Conservation (phyloP, 2,329 filamentous ascomycete genomes). For the Colletotrichum incanum region DNA sequence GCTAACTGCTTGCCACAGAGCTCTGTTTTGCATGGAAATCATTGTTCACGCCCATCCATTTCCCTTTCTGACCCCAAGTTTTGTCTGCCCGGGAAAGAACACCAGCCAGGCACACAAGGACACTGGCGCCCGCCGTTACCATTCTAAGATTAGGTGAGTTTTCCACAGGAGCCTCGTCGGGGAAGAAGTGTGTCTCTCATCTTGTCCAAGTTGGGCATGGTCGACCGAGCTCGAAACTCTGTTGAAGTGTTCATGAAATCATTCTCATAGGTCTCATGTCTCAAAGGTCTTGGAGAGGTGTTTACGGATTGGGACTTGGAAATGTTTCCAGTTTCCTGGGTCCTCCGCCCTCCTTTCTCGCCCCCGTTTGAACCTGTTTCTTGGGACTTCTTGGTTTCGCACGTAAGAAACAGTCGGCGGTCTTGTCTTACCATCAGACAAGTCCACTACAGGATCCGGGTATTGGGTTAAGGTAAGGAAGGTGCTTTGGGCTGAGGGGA, state of each 20-base stretch:
- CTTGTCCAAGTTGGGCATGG: slow-evolving; percentile 14
- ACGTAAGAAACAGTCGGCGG: slow-evolving; percentile 23
- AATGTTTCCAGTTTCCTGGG: slow-evolving; percentile 8
- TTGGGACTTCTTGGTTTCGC: slow-evolving; percentile 14
- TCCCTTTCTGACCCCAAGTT: slow-evolving; percentile 12
- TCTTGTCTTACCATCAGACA: slow-evolving; percentile 9
- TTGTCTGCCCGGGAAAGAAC: slow-evolving; percentile 18
- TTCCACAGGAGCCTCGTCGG: neutral
- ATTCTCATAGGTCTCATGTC: neutral
- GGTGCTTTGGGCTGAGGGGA: neutral
- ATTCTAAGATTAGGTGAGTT: too few species aligned
- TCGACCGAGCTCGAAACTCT: slow-evolving; percentile 6
- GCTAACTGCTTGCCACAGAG: neutral
- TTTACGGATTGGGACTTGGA: neutral
- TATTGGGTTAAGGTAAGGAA: slow-evolving; percentile 2
- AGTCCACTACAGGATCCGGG: neutral
- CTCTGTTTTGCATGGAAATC: slow-evolving; percentile 1
- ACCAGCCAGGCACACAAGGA: neutral
- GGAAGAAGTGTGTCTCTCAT: slow-evolving; percentile 27
- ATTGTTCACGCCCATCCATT: slow-evolving; percentile 12
- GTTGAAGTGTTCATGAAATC: slow-evolving; percentile 1
- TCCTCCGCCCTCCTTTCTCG: neutral
- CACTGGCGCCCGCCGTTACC: slow-evolving; percentile 7
- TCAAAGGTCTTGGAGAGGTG: neutral
- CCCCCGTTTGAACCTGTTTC: slow-evolving; percentile 11